phyloP scores from a whole-genome alignment of 352 stramenopile genomes.

The Pythium sukuiense region DNA sequence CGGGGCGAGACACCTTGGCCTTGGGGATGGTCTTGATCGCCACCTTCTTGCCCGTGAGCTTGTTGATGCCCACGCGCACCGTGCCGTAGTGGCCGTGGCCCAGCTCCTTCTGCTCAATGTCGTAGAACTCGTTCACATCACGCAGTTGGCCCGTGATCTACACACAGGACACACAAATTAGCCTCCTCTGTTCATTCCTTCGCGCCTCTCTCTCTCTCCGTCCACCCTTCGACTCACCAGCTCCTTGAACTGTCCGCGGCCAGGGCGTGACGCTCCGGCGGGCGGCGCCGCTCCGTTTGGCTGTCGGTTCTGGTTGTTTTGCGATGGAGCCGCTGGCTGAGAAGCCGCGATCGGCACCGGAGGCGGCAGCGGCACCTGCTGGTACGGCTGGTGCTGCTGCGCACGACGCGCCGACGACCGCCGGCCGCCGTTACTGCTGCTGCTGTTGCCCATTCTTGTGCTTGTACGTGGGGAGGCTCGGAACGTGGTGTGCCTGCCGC shows the following conservation, averaged over 20 bases:
- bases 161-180: conserved; percentile 6
- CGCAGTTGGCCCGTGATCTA: conserved; percentile 84
- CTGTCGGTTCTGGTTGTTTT: conserved; percentile 9
- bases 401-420: conserved; percentile 34
- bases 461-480: background rate
- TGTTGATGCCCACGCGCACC: conserved; percentile 94
- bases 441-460: conserved; percentile 65
- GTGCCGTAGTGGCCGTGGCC: conserved; percentile 96
- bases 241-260: conserved; percentile 63
- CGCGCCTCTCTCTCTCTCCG: background rate
- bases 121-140: conserved; percentile 85
- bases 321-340: conserved; percentile 22
- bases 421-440: conserved; percentile 41
- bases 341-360: background rate
- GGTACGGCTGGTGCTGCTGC: conserved; percentile 47
- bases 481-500: background rate
- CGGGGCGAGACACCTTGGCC: conserved; percentile 93
- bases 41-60: conserved; percentile 91
- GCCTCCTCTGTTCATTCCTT: background rate
- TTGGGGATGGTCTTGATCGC: conserved; percentile 99
- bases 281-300: conserved; percentile 18
- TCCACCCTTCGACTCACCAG: conserved; percentile 36
- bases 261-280: conserved; percentile 45
- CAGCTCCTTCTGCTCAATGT: conserved; percentile 89
- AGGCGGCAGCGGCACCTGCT: conserved; percentile 26